phyloP scores from a whole-genome alignment of 441 rosid genomes.

The Adansonia grandidieri region DNA sequence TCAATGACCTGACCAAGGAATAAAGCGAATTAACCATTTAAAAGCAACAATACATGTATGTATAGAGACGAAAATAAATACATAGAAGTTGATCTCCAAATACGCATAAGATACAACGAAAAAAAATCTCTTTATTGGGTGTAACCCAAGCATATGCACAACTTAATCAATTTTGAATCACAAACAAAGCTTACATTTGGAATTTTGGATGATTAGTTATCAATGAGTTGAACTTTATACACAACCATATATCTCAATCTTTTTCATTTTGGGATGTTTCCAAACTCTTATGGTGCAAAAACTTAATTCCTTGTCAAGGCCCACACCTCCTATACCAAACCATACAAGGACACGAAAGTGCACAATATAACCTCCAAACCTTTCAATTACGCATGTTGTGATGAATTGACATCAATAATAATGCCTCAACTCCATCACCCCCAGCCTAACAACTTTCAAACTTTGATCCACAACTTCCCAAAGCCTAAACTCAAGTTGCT shows the following conservation, averaged over 20 bases:
- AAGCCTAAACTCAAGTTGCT: background rate
- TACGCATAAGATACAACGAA: background rate
- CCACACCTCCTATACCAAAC: background rate
- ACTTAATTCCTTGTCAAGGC: constrained; percentile 1
- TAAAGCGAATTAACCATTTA: constrained; percentile 21
- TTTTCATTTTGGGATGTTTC: background rate
- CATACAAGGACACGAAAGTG: background rate
- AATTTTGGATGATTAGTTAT: background rate
- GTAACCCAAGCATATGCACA: background rate
- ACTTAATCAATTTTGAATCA: background rate
- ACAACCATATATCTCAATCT: background rate
- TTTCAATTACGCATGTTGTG: background rate
- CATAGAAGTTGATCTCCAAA: background rate
- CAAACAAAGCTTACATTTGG: background rate
- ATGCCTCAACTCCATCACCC: background rate
- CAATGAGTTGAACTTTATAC: background rate
- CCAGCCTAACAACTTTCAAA: background rate
- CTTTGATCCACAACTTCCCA: background rate
- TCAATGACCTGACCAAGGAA: constrained; percentile 50
- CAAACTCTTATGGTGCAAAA: background rate
- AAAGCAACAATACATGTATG: background rate
- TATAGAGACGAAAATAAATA: background rate
- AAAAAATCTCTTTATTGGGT: background rate
- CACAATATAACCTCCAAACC: background rate
- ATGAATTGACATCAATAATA: background rate